A percentile compares a stretch with the other conserved stretches of the same genome.
phyloP scores from a whole-genome alignment of 768 basidiomycete genomes.

The Austroboletus festivus region DNA sequence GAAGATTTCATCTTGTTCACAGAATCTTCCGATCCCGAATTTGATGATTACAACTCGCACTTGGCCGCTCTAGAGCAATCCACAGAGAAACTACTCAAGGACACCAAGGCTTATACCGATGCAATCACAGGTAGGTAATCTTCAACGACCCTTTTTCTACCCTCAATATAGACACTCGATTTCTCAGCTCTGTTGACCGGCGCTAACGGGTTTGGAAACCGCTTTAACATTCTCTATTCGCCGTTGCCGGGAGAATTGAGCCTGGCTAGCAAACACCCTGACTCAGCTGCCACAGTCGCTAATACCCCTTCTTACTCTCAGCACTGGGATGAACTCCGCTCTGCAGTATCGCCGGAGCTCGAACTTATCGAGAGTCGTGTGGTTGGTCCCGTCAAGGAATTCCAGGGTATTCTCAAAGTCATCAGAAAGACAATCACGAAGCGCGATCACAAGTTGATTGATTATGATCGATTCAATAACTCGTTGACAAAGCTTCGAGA shows the following conservation, averaged over 20 bases:
- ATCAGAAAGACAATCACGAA: constrained; percentile 95
- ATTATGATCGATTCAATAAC: constrained; percentile 96
- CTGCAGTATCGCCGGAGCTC: constrained; percentile 81
- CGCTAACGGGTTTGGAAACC: constrained; percentile 59
- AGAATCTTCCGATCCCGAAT: constrained; percentile 86
- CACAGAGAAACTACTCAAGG: constrained; percentile 88
- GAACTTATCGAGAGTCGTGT: constrained; percentile 91
- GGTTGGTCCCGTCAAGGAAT: constrained; percentile 82
- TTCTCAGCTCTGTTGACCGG: constrained; percentile 60
- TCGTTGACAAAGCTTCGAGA: constrained; percentile 92
- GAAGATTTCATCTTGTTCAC: constrained; percentile 4
- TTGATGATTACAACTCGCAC: constrained; percentile 80
- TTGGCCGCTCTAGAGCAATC: constrained; percentile 76
- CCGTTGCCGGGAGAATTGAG: constrained; percentile 77
- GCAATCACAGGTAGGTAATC: constrained; percentile 58
- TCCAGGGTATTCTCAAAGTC: constrained; percentile 79
- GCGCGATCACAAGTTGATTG: constrained; percentile 94
- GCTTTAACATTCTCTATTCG: constrained; percentile 60
- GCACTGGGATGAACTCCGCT: constrained; percentile 78
- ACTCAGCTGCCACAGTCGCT: constrained; percentile 70
- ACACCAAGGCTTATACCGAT: constrained; percentile 84
- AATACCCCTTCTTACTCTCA: constrained; percentile 72
- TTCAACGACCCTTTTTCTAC: neutral
- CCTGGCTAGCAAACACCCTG: constrained; percentile 73
- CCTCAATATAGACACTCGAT: no score